phyloP scores from a whole-genome alignment of 257 asterid species.

The Solanum appendiculatum region DNA sequence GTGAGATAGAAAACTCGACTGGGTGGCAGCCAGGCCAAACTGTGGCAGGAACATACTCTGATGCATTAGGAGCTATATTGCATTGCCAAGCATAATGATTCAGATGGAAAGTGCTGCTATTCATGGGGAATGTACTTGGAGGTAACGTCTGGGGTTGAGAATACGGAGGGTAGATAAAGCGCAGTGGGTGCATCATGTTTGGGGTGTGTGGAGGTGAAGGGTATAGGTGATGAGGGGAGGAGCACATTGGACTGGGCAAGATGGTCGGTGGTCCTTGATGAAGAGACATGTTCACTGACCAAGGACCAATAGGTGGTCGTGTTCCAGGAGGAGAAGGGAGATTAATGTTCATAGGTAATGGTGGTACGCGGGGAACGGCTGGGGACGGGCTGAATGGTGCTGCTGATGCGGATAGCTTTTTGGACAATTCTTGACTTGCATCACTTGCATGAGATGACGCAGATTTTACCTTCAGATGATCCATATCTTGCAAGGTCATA shows the following conservation, averaged over 20 bases:
- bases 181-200: conserved; percentile 79
- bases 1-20: conserved; percentile 50
- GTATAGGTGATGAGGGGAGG: conserved; percentile 80
- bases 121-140: conserved; percentile 54
- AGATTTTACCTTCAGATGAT: conserved; percentile 29
- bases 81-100: conserved; percentile 76
- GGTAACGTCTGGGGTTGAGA: conserved; percentile 63
- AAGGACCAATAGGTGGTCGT: conserved; percentile 53
- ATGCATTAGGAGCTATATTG: conserved; percentile 41
- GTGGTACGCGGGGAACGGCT: conserved; percentile 44
- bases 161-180: conserved; percentile 75
- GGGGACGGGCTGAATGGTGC: conserved; percentile 91
- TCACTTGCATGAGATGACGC: conserved; percentile 31
- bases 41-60: conserved; percentile 55
- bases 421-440: conserved; percentile 41
- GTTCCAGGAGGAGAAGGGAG: conserved; percentile 57
- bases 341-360: conserved; percentile 50
- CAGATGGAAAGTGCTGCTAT: conserved; percentile 57
- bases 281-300: conserved; percentile 84
- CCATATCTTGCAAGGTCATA: conserved; percentile 30
- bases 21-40: conserved; percentile 81
- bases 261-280: conserved; percentile 76
- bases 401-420: conserved; percentile 91
- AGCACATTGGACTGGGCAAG: conserved; percentile 56
- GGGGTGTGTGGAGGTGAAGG: conserved; percentile 94